These are phyloP conservation scores for Cylindrotheca closterium DNA, from an alignment of 108 stramenopile species.

Conservation along the genomic window DNA sequence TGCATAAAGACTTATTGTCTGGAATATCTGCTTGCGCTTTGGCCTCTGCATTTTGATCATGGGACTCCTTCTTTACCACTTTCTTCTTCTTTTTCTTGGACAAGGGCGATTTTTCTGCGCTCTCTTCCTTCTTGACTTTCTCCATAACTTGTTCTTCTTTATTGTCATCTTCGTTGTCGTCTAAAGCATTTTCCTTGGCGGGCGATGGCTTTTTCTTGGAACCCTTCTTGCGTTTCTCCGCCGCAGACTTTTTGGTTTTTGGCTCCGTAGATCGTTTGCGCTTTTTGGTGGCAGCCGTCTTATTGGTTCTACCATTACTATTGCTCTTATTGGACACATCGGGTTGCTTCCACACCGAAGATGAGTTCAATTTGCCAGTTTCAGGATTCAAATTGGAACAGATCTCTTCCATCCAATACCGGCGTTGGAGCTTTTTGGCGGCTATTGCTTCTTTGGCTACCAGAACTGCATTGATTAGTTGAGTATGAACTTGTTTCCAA, in stretches of 20 bases:
- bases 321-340: neutral
- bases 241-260: neutral
- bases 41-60: no score
- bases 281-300: neutral
- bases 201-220: neutral
- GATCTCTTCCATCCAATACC: slow-evolving; percentile 73
- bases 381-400: slow-evolving; percentile 43
- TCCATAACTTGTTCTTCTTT: slow-evolving; percentile 4
- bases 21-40: no score
- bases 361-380: slow-evolving; percentile 22
- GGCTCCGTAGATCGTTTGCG: neutral
- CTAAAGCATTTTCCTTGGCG: slow-evolving; percentile 3
- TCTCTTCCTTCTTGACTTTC: neutral
- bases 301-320: neutral
- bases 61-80: no score
- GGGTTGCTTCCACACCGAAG: slow-evolving; percentile 37
- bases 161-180: neutral
- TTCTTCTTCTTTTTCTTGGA: no score
- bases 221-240: slow-evolving; percentile 6
- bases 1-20: no score
- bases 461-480: slow-evolving; percentile 51
- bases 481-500: slow-evolving; percentile 63
- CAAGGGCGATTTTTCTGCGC: no score
- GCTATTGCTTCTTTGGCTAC: slow-evolving; percentile 61
- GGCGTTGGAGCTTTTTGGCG: slow-evolving; percentile 50